A percentile compares a stretch with the other conserved stretches of the same genome.
phyloP scores from a whole-genome alignment of 2,329 filamentous ascomycete genomes.

The Hymenoscyphus albidus region DNA sequence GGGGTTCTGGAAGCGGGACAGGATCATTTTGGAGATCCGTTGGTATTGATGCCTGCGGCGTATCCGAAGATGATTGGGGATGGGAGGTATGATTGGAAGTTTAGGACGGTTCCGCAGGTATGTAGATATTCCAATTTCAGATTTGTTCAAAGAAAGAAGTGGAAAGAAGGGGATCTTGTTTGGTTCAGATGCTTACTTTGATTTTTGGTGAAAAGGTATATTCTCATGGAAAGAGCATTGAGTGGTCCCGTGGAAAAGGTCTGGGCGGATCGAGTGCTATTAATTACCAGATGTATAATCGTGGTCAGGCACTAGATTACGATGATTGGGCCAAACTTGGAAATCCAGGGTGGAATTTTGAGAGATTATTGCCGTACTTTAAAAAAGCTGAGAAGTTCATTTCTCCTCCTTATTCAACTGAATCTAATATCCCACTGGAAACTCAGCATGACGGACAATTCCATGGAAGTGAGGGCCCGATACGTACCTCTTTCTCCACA shows the following conservation, averaged over 20 bases:
- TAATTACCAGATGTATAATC: slow-evolving; percentile 35
- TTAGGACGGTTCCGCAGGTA: slow-evolving; percentile 18
- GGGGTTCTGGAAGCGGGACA: slow-evolving; percentile 41
- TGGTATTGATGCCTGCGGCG: slow-evolving; percentile 36
- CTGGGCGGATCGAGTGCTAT: slow-evolving; percentile 38
- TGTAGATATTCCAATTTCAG: background rate
- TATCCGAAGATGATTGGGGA: slow-evolving; percentile 16
- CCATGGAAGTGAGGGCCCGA: slow-evolving; percentile 18
- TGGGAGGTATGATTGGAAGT: slow-evolving; percentile 20
- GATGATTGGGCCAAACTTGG: slow-evolving; percentile 41
- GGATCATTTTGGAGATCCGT: slow-evolving; percentile 36
- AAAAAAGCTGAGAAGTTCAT: slow-evolving; percentile 33
- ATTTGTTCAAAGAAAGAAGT: background rate
- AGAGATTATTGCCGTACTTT: slow-evolving; percentile 41
- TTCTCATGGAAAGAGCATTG: slow-evolving; percentile 11
- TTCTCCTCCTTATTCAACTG: slow-evolving; percentile 9
- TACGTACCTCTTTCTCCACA: slow-evolving; percentile 20
- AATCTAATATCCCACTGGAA: slow-evolving; percentile 17
- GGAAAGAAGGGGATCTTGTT: too few species aligned
- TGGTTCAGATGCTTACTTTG: background rate
- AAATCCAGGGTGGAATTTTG: slow-evolving; percentile 40
- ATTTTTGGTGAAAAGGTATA: background rate
- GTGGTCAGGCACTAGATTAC: slow-evolving; percentile 31
- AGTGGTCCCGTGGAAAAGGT: slow-evolving; percentile 33
- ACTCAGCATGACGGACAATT: slow-evolving; percentile 15